Percentiles rank a stretch among this genome's conserved stretches.
phyloP scores from a whole-genome alignment of 768 basidiomycete genomes.

The Trichaptum fuscoviolaceum region DNA sequence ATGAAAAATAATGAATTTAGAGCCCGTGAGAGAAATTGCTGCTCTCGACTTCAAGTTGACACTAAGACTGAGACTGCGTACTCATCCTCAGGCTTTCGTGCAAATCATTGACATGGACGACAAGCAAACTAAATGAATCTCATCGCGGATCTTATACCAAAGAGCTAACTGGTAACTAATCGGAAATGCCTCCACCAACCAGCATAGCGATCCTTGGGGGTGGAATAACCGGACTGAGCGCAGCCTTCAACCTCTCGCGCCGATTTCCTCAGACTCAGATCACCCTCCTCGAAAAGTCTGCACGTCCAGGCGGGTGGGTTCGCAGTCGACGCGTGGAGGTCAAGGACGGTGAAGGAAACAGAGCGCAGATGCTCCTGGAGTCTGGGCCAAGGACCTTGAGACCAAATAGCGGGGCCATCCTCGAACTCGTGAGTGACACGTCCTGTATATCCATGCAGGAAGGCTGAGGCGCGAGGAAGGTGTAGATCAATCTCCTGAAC shows the following conservation, averaged over 20 bases:
- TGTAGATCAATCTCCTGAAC: slow-evolving; percentile 71
- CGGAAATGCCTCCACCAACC: slow-evolving; percentile 11
- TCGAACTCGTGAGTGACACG: slow-evolving; percentile 66
- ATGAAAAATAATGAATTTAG: too few relatives aligned
- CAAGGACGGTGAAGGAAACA: slow-evolving; percentile 19
- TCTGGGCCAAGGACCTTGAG: slow-evolving; percentile 83
- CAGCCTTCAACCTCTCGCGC: slow-evolving; percentile 72
- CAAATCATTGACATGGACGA: too few relatives aligned
- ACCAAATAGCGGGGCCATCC: slow-evolving; percentile 64
- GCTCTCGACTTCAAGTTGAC: too few relatives aligned
- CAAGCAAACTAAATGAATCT: too few relatives aligned
- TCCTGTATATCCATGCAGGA: slow-evolving; percentile 3
- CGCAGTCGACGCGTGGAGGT: slow-evolving; percentile 51
- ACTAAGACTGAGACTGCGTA: too few relatives aligned
- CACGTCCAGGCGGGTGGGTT: slow-evolving; percentile 84
- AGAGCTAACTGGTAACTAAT: not conserved
- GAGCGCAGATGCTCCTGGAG: slow-evolving; percentile 60
- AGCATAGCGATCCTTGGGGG: slow-evolving; percentile 71
- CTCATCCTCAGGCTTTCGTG: too few relatives aligned
- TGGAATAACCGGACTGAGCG: slow-evolving; percentile 75
- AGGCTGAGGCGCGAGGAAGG: slow-evolving; percentile 11
- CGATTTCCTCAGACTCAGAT: slow-evolving; percentile 56
- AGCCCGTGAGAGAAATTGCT: too few relatives aligned
- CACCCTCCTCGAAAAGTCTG: slow-evolving; percentile 61
- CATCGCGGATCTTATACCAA: not conserved